Conservation (phyloP, 2,329 filamentous ascomycete species). For the Rugonectria rugulosa region DNA sequence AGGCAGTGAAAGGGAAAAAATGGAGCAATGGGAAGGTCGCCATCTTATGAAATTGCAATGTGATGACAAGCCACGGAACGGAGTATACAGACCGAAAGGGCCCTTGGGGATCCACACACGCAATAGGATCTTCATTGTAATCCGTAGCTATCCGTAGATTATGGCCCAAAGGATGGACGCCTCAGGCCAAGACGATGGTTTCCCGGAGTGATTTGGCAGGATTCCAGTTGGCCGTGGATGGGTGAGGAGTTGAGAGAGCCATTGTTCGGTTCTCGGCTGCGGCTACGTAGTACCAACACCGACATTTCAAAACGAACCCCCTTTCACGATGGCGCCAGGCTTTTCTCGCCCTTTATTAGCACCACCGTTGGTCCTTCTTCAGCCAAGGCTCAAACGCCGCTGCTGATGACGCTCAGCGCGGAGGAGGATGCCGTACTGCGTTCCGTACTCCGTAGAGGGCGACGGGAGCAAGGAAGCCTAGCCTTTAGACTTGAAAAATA, state of each 20-base stretch:
- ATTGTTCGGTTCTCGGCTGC: no score
- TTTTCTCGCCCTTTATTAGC: slow-evolving; percentile 8
- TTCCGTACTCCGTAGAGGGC: background rate
- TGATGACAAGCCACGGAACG: slow-evolving; percentile 12
- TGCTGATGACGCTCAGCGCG: background rate
- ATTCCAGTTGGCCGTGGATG: slow-evolving; percentile 15
- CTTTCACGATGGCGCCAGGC: slow-evolving; percentile 11
- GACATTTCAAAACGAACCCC: no score
- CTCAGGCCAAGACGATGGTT: slow-evolving; percentile 9
- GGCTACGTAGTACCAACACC: no score
- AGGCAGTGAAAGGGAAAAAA: slow-evolving; percentile 8
- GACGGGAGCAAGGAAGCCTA: slow-evolving; percentile 8
- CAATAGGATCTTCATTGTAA: slow-evolving; percentile 40
- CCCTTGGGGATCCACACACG: slow-evolving; percentile 35
- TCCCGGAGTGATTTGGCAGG: background rate
- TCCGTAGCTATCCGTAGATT: no score
- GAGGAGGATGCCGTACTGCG: background rate
- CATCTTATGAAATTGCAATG: slow-evolving; percentile 18
- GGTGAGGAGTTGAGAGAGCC: no score
- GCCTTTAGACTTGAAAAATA: no score
- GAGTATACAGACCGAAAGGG: slow-evolving; percentile 12
- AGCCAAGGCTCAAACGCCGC: slow-evolving; percentile 17
- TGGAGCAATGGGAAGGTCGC: slow-evolving; percentile 14
- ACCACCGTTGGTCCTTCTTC: slow-evolving; percentile 7
- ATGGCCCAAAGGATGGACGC: slow-evolving; percentile 3